Base-by-base conservation (phyloP, 495 filamentous ascomycete genomes). In the Trypethelium eluteriae region DNA sequence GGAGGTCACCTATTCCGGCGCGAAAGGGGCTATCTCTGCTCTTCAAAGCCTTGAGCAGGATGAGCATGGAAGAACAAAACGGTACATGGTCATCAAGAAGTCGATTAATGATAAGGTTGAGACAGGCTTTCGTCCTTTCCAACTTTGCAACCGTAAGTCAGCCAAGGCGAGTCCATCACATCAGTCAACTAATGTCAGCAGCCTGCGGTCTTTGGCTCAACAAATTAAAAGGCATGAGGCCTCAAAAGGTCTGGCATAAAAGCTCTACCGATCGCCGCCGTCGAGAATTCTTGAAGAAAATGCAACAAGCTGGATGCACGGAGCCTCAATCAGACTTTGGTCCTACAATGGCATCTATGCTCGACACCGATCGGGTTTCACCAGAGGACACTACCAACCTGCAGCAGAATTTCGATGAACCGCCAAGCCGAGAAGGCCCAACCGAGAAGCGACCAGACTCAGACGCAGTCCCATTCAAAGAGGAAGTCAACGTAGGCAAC, bases 141-240 rank as follows among this genome's bases (percentile, higher is more conserved):
- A 89, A 25, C 83, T 97, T 35, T 98, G 94, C 80, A 98, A 98
- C 77, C 92, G 86, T 89, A 79, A 85, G 86, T 84, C 66, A 34
- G 9, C 36, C 11, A 59, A 7, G 7, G 34, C 7, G 7, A 35
- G 18, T 18, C 0, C 53, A 18, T 35, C 18, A 7, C 6, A 7
- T 3, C 53, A 14, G n/a, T 11, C 78, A 68, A 79, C 69, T 63
- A 59, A 41, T 25, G 56, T 66, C 39, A 46, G 34, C 62, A 86
- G 84, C 94, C 70, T 98, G 94, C 72, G 94, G 94, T 14, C 83
- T 98, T 39, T 98, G 92, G 92, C 84, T 97, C 66, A 85, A 87
- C 50, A 96, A 96, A 70, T 90, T 88, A 73, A 92, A 89, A 72
- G 80, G 75, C 38, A 96, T 96, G 82, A 84, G 94, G 7, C 94